phyloP scores from a whole-genome alignment of 345 rosid species.

The Eucalyptus microcorys region DNA sequence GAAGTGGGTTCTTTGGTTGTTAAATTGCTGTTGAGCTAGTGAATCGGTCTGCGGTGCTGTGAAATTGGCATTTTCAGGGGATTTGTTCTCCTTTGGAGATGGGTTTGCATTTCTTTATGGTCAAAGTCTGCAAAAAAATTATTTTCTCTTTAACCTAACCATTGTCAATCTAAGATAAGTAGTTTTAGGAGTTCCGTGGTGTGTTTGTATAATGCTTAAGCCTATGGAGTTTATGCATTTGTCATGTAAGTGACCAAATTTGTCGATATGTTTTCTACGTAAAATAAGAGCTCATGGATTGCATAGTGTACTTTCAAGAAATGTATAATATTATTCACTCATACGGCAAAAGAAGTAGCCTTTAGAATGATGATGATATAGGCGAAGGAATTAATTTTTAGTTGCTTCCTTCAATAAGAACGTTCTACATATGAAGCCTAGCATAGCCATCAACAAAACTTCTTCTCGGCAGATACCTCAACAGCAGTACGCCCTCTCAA shows the following conservation, averaged over 20 bases:
- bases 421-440: neutral
- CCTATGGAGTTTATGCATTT: too few species aligned
- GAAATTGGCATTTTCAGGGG: too few species aligned
- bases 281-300: neutral
- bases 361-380: neutral
- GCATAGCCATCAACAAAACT: neutral
- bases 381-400: neutral
- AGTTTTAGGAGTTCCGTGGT: too few species aligned
- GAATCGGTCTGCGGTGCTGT: too few species aligned
- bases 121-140: too few species aligned
- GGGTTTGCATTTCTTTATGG: too few species aligned
- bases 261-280: neutral
- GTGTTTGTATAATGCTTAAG: too few species aligned
- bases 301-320: neutral
- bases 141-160: too few species aligned
- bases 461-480: constrained; percentile 40
- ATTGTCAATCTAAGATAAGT: too few species aligned
- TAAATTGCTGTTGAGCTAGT: too few species aligned
- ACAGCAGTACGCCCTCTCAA: constrained; percentile 78
- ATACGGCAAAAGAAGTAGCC: neutral
- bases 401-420: neutral
- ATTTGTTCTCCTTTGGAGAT: too few species aligned
- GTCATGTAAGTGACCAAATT: neutral
- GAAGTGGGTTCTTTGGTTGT: too few species aligned
- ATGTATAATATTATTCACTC: neutral